Evolutionary conservation across 1,284 basidiomycete genomes (phyloP).

Genomic region (Athelia sp.): DNA sequence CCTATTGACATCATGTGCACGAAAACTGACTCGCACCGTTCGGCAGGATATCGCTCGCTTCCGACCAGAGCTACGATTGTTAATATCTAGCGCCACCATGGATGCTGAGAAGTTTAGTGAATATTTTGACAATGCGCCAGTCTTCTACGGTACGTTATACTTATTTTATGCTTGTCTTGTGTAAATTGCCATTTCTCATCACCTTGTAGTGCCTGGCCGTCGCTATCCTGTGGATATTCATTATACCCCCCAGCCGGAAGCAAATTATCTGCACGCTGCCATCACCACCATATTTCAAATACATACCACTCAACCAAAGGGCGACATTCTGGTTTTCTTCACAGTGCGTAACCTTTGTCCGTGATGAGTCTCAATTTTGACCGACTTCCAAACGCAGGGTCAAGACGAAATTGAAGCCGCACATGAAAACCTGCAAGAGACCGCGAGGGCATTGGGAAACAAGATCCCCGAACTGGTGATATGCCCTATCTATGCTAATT

Average conservation of each 20-base stretch:
- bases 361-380: conserved; percentile 3
- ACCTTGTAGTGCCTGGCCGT: conserved; percentile 80
- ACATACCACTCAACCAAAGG: conserved; percentile 96
- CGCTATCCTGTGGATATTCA: conserved; percentile 98
- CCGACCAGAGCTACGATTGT: conserved; percentile 83
- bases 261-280: conserved; percentile 97
- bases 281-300: conserved; percentile 99
- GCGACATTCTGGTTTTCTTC: conserved; percentile 97
- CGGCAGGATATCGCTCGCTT: conserved; percentile 92
- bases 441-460: conserved; percentile 90
- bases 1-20: conserved; percentile 13
- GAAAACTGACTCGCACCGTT: conserved; percentile 11
- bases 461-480: conserved; percentile 94
- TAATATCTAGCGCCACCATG: conserved; percentile 96
- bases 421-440: conserved; percentile 94
- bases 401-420: conserved; percentile 99
- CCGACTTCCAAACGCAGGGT: conserved; percentile 46
- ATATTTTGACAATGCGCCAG: conserved; percentile 92
- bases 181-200: neutral
- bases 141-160: conserved; percentile 73
- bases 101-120: conserved; percentile 95
- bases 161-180: neutral
- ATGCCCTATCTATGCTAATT: conserved; percentile 96
- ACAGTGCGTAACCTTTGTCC: conserved; percentile 53
- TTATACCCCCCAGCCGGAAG: conserved; percentile 96